A percentile compares a stretch with the other conserved stretches of the same genome.
phyloP scores from a whole-genome alignment of 2,329 filamentous ascomycete species.

The Shiraia sp. region DNA sequence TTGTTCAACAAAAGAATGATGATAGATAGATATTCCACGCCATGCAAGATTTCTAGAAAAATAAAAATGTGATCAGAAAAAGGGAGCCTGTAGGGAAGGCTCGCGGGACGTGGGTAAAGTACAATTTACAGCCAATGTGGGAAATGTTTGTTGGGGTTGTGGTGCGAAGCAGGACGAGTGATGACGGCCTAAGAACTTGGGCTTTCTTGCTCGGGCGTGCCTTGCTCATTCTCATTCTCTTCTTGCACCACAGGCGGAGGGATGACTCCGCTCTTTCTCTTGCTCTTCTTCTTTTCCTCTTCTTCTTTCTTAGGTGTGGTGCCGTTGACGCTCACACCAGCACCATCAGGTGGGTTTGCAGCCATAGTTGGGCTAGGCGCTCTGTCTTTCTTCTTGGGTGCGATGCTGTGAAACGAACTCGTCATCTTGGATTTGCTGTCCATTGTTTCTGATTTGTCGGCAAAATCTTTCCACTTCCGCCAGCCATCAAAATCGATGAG shows the following conservation, averaged over 20 bases:
- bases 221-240: constrained; percentile 28
- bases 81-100: background rate
- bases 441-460: constrained; percentile 40
- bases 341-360: constrained; percentile 14
- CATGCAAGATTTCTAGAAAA: no score
- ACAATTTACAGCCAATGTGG: background rate
- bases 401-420: constrained; percentile 36
- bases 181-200: constrained; percentile 7
- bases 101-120: background rate
- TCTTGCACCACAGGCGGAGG: constrained; percentile 31
- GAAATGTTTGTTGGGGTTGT: background rate
- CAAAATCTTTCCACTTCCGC: constrained; percentile 93
- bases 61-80: no score
- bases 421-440: constrained; percentile 41
- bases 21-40: background rate
- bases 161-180: background rate
- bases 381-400: constrained; percentile 27
- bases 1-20: background rate
- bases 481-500: constrained; percentile 98
- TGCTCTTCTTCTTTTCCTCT: constrained; percentile 38
- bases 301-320: constrained; percentile 18
- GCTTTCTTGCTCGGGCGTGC: constrained; percentile 24
- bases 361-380: constrained; percentile 19
- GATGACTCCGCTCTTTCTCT: constrained; percentile 37
- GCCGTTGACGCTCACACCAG: constrained; percentile 20